These are phyloP conservation scores for Pleodorina starrii DNA, from an alignment of 139 green algal genomes.

Conservation along the genomic window DNA sequence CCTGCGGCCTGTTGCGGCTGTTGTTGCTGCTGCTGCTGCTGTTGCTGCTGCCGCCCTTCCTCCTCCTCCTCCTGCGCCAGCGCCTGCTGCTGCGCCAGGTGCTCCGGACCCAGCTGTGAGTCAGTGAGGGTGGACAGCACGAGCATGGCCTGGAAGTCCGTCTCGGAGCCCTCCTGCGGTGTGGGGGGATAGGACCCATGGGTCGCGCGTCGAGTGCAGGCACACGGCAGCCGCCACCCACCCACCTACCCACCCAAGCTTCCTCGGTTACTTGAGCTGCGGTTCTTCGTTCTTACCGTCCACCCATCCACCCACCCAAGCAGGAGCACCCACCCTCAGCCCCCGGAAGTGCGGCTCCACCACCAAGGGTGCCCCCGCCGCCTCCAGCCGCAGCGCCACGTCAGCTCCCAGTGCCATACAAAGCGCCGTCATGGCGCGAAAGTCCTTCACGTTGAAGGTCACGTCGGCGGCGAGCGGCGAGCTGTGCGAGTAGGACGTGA, in stretches of 20 bases:
- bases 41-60: neutral
- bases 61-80: neutral
- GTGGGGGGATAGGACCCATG: neutral
- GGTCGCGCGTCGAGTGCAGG: too few relatives aligned
- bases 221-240: too few relatives aligned
- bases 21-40: neutral
- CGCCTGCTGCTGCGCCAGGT: constrained; percentile 1
- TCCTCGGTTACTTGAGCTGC: too few relatives aligned
- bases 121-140: constrained; percentile 72
- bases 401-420: constrained; percentile 68
- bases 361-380: constrained; percentile 72
- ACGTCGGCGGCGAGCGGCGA: constrained; percentile 62
- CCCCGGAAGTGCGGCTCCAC: constrained; percentile 66
- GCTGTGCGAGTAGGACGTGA: constrained; percentile 72
- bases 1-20: neutral
- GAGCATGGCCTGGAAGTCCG: constrained; percentile 72
- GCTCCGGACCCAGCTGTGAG: constrained; percentile 16
- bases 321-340: constrained; percentile 10
- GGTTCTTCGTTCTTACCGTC: too few relatives aligned
- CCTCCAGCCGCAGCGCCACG: constrained; percentile 67
- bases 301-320: too few relatives aligned
- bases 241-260: too few relatives aligned
- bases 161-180: constrained; percentile 53
- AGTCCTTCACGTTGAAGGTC: constrained; percentile 85
- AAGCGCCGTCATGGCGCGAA: constrained; percentile 74